phyloP scores from a whole-genome alignment of 768 basidiomycete genomes.

The Russula compacta region DNA sequence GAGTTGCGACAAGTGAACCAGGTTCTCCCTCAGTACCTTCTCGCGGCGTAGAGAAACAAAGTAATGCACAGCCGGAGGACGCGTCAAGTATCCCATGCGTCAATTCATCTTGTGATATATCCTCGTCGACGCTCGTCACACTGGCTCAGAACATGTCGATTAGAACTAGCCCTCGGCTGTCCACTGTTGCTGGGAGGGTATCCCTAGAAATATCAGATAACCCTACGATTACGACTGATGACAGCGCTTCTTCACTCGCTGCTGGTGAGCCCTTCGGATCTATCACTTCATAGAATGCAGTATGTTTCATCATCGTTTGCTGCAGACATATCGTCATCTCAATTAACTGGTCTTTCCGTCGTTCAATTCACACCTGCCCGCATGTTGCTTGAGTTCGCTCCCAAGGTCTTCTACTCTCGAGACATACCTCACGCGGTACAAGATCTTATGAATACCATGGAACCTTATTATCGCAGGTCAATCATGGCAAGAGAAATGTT shows the following conservation, averaged over 20 bases:
- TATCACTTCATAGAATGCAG: background rate
- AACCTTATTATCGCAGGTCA: conserved; percentile 32
- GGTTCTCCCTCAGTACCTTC: background rate
- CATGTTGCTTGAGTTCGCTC: conserved; percentile 15
- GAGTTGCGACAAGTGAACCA: background rate
- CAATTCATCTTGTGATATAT: background rate
- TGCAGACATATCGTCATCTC: background rate
- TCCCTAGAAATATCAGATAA: background rate
- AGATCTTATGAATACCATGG: conserved; percentile 53
- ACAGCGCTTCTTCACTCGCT: background rate
- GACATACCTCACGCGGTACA: conserved; percentile 58
- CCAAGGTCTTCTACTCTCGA: conserved; percentile 29
- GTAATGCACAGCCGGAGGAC: background rate
- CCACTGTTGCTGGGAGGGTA: background rate
- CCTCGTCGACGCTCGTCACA: background rate
- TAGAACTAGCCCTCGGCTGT: background rate
- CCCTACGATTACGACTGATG: background rate
- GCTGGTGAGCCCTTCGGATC: background rate
- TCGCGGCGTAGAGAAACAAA: background rate
- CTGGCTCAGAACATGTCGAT: background rate
- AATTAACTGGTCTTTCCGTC: conserved; percentile 2
- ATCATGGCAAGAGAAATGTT: conserved; percentile 46
- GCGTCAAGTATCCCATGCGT: background rate
- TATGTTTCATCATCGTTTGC: background rate
- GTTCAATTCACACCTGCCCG: conserved; percentile 15